Evolutionary conservation across 176 grass and related monocot genomes (phyloP).

Genomic region (Raddia guianensis): DNA sequence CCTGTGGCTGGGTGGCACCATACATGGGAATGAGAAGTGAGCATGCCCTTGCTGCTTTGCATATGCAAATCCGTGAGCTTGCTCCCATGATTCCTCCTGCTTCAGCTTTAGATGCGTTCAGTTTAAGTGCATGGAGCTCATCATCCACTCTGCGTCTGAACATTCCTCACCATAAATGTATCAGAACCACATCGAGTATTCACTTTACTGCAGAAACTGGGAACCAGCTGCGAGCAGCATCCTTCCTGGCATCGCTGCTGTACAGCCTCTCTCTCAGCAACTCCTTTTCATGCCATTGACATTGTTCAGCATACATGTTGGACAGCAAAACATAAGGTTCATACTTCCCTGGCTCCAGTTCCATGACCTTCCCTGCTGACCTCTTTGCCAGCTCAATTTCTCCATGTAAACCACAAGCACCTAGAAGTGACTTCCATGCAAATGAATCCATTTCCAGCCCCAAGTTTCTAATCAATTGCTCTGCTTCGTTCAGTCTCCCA

Average conservation of each 20-base stretch:
- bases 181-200: background rate
- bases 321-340: conserved; percentile 21
- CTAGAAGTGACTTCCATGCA: conserved; percentile 54
- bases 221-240: conserved; percentile 47
- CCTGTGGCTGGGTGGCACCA: background rate
- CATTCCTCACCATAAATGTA: background rate
- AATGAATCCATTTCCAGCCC: conserved; percentile 48
- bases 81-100: background rate
- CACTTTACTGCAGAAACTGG: conserved; percentile 14
- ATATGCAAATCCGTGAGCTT: background rate
- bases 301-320: conserved; percentile 25
- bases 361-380: conserved; percentile 54
- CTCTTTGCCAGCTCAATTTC: conserved; percentile 38
- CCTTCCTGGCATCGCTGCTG: conserved; percentile 38
- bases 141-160: background rate
- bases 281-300: conserved; percentile 32
- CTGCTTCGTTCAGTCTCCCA: conserved; percentile 48
- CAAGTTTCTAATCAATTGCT: conserved; percentile 30
- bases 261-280: conserved; percentile 41
- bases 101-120: background rate
- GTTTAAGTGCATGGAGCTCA: background rate
- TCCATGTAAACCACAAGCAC: conserved; percentile 39
- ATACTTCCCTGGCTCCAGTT: conserved; percentile 49
- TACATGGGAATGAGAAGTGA: background rate
- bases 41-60: background rate